Percentiles rank a stretch among this genome's conserved stretches.
Conservation (phyloP, 441 rosid species). For the Erodium texanum region DNA sequence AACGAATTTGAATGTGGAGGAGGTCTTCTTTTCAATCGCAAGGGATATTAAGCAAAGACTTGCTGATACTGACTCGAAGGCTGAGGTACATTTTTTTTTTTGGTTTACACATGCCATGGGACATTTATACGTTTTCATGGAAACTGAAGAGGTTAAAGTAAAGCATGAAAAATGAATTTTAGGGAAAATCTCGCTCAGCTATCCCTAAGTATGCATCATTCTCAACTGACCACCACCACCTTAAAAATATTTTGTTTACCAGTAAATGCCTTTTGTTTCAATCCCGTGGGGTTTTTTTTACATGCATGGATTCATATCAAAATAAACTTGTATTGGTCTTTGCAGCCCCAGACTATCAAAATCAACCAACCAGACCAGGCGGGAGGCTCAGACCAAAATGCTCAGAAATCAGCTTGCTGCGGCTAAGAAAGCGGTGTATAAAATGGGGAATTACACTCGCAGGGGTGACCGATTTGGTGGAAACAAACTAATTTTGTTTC, state of each 20-base stretch:
- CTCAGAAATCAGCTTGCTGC: slow-evolving; percentile 77
- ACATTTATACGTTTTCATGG: too few relatives aligned
- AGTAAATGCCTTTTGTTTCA: too few relatives aligned
- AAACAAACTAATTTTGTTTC: not conserved
- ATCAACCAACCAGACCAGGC: slow-evolving; percentile 65
- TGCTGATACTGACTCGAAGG: not conserved
- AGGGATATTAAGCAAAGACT: slow-evolving; percentile 86
- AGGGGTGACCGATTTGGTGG: not conserved
- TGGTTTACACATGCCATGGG: too few relatives aligned
- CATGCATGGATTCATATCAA: too few relatives aligned
- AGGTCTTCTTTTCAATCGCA: slow-evolving; percentile 84
- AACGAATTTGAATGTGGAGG: slow-evolving; percentile 77
- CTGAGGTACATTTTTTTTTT: not conserved
- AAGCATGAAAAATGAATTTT: too few relatives aligned
- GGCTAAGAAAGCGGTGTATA: slow-evolving; percentile 22
- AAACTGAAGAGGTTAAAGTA: too few relatives aligned
- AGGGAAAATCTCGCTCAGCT: too few relatives aligned
- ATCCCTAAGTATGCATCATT: too few relatives aligned
- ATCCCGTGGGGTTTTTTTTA: too few relatives aligned
- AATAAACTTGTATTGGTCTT: not conserved
- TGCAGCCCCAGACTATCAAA: slow-evolving; percentile 81
- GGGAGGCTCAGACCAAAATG: slow-evolving; percentile 43
- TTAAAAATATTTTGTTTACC: too few relatives aligned
- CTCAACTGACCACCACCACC: too few relatives aligned
- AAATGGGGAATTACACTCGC: too few relatives aligned